Base-by-base conservation (phyloP, 2,329 filamentous ascomycete genomes). In the Cryphonectria naterciae region DNA sequence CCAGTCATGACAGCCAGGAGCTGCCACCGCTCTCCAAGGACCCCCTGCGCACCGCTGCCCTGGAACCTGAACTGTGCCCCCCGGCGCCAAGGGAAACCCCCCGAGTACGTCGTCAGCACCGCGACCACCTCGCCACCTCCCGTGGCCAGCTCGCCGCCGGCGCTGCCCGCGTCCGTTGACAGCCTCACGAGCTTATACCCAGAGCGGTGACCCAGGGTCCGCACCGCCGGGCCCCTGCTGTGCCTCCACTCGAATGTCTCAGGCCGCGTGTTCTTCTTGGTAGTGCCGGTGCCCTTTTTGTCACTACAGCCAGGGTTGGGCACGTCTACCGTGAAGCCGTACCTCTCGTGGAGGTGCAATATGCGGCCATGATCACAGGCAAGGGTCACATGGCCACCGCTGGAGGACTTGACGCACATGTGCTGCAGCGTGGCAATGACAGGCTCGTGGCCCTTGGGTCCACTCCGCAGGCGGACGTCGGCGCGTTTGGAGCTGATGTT, bases 121-220 rank as follows among this genome's bases (percentile, higher is more conserved):
- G 62, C 61, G 15, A 69, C 62, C 5, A 65, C 52, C 62, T 69
- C 68, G 1, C 62, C 62, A 4, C 68, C 68, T 4, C 62, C 62
- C 10, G 68, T 39, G n/a, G 37, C 68, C 4, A 69, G 19, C 46
- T 65, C 52, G 15, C 68, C 62, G 43, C 62, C 35, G 1, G 43
- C 52, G 19, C 28, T n/a, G 15, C 60, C 61, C 2, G 49, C 62
- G n/a, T 69, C 68, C 28, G 61, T 69, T 19, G 68, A 37, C 25
- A 65, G 41, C n/a, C 68, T 49, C 5, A 69, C 68, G 11, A 69
- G 62, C 52, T 69, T 65, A 28, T 37, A 65, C 28, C 68, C 68
- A 22, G 32, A 58, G 19, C 39, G 43, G 15, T 5, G 52, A 17
- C 60, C 67, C 6, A 69, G 37, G 1, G n/a, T 32, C 5, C 43